A percentile compares a stretch with the other conserved stretches of the same genome.
Evolutionary conservation across 1,139 yeast species (phyloP).

Genomic region (Scheffersomyces segobiensis): DNA sequence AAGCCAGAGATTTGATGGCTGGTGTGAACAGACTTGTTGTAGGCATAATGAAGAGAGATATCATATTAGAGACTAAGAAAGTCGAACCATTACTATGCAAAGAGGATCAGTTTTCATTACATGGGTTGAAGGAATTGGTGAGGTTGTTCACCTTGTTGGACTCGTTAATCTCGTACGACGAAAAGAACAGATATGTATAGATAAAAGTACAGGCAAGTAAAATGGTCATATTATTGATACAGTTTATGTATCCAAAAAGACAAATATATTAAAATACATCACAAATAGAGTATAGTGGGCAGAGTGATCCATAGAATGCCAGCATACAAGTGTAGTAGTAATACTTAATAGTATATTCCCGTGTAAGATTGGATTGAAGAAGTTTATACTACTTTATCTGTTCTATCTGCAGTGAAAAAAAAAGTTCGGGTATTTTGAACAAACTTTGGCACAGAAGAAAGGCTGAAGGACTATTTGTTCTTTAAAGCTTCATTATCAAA

Average conservation of each 20-base stretch:
- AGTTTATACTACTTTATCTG: neutral
- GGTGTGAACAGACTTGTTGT: constrained; percentile 59
- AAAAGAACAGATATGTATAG: neutral
- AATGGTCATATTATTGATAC: neutral
- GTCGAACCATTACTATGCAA: constrained; percentile 16
- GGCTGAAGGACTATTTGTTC: neutral
- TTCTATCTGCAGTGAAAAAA: neutral
- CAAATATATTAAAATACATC: neutral
- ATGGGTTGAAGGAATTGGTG: constrained; percentile 51
- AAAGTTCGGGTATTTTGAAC: neutral
- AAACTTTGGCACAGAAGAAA: neutral
- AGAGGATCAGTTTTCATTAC: constrained; percentile 21
- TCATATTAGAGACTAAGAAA: constrained; percentile 35
- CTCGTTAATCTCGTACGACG: constrained; percentile 41
- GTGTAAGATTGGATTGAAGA: neutral
- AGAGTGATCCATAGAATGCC: neutral
- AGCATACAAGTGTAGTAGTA: neutral
- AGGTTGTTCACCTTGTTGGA: constrained; percentile 58
- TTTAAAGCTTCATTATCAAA: neutral
- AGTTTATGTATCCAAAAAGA: neutral
- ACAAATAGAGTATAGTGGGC: neutral
- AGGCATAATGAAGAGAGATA: constrained; percentile 72
- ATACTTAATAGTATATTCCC: neutral
- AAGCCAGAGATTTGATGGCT: constrained; percentile 52
- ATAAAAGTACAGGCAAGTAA: neutral